Base-by-base conservation (phyloP, 2,329 filamentous ascomycete genomes). In the Thelonectria rubi region DNA sequence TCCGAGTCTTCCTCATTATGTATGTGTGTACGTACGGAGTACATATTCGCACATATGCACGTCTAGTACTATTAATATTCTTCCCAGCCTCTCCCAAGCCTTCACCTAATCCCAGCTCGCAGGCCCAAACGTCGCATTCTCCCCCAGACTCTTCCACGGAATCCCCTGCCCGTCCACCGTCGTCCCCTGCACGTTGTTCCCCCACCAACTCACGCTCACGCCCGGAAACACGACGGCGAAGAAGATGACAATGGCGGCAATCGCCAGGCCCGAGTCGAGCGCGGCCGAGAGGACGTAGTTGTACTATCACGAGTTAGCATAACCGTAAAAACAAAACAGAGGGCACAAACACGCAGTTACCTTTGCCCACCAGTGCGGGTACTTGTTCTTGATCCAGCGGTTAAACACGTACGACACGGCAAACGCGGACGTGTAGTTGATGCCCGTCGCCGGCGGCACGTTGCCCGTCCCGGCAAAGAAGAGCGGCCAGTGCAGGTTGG, bases 201-300 rank as follows among this genome's bases (percentile, higher is more conserved):
- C 64, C 64, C 64, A 66, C 64, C 64, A 66, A 3, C 50, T 56
- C 5, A 65, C 17, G 7, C 15, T 58, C 9, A 60, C 64, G 1
- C 58, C 56, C 0, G 62, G 58, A 26, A 58, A 65, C 9, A 55
- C 47, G 9, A 66, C 32, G 1, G 56, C 50, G 12, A 66, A 66
- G 53, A 65, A 66, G 2, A 63, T 58, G 39, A 66, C 30, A 15
- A 65, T 58, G 2, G 62, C 55, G 5, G 62, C 55, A 7, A 66
- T 50, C 2, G 62, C 62, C 15, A 66, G 47, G 10, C 62, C 62
- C 12, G 59, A 63, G 15, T 65, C 62, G 0, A 65, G 30, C 5
- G 64, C 56, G 1, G 64, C 63, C 2, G 64, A 66, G 5, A 65
- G 53, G 14, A 66, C 55, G 43, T 65, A 66, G 50, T 66, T 66